These are phyloP conservation scores for Euphrasia arctica DNA, from an alignment of 305 asterid genomes.

Conservation along the genomic window DNA sequence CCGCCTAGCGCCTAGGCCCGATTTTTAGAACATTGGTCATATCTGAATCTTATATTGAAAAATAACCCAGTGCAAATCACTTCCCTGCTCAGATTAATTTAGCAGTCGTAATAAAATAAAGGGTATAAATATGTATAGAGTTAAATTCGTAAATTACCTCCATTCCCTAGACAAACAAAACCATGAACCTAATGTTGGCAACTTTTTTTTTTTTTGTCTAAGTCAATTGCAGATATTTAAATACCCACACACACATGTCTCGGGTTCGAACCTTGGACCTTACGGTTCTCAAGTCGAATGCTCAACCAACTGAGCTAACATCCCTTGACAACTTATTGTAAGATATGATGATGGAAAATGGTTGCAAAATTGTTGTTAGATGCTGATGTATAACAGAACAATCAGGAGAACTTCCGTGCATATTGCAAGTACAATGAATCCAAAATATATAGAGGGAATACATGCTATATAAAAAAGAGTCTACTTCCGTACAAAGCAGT, in stretches of 20 bases:
- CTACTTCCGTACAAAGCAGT: not conserved
- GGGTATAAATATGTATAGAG: not conserved
- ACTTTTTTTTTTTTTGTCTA: no score
- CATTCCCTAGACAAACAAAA: not conserved
- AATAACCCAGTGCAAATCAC: not conserved
- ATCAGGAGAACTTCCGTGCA: no score
- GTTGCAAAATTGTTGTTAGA: not conserved
- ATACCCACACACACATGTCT: no score
- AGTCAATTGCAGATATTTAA: no score
- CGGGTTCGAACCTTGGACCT: no score
- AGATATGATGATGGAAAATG: not conserved
- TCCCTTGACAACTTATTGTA: not conserved
- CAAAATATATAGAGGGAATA: no score
- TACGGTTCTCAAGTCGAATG: no score
- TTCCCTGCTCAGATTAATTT: constrained; percentile 18
- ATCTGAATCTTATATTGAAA: constrained; percentile 4
- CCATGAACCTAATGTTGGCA: not conserved
- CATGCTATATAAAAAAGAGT: no score
- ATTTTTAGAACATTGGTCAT: no score
- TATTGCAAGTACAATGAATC: no score
- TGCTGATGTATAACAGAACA: not conserved
- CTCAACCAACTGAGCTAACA: no score
- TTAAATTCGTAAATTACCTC: not conserved
- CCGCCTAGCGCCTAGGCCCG: no score
- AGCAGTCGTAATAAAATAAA: not conserved